Conservation (phyloP, 768 basidiomycete species). For the Leccinum aurantiacum region DNA sequence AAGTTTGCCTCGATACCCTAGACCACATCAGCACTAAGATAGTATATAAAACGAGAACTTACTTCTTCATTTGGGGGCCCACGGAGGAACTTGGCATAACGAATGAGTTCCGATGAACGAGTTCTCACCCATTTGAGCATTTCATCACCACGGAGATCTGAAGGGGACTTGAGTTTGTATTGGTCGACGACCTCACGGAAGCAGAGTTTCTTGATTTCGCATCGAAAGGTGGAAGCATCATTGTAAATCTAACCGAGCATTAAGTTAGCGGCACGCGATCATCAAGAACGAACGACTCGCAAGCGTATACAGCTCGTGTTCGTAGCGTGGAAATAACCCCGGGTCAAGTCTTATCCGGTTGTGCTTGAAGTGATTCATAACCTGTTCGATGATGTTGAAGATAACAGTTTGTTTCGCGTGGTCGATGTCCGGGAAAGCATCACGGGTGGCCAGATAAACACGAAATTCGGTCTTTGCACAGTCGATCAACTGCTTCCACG, state of each 20-base stretch:
- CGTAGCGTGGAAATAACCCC: not conserved
- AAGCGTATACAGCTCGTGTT: not conserved
- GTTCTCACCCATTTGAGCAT: too few relatives aligned
- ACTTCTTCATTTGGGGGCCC: too few relatives aligned
- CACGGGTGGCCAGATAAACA: too few relatives aligned
- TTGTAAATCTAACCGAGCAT: not conserved
- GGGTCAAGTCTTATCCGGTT: not conserved
- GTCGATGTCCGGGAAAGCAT: not conserved
- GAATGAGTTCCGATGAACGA: too few relatives aligned
- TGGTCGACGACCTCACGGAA: not conserved
- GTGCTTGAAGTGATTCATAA: not conserved
- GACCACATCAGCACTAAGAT: too few relatives aligned
- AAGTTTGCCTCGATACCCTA: too few relatives aligned
- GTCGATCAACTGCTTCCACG: too few relatives aligned
- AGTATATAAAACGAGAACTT: too few relatives aligned
- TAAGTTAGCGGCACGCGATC: not conserved
- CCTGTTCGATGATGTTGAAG: not conserved
- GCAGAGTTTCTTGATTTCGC: not conserved
- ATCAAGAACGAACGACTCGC: not conserved
- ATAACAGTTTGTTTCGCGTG: not conserved
- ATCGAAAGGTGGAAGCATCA: not conserved
- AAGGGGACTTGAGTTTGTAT: not conserved
- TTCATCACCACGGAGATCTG: not conserved
- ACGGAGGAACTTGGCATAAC: too few relatives aligned
- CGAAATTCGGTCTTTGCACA: too few relatives aligned